Conservation (phyloP, 345 rosid genomes). For the Brassica juncea region DNA sequence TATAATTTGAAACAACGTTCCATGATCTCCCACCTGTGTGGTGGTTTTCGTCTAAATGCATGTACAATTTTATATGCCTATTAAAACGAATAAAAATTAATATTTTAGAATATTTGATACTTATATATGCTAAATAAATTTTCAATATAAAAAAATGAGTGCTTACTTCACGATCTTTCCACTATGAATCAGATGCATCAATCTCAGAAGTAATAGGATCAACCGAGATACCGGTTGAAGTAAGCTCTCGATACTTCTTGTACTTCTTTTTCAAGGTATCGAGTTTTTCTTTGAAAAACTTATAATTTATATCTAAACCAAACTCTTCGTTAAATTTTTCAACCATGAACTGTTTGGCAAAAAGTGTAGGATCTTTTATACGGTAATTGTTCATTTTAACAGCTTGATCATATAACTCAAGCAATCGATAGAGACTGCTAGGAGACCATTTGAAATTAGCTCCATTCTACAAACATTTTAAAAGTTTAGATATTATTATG, state of each 20-base stretch:
- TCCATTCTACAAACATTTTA: not conserved
- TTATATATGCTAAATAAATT: not conserved
- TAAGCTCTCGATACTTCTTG: not conserved
- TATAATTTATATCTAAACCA: not conserved
- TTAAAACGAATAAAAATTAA: not conserved
- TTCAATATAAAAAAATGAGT: not conserved
- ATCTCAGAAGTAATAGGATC: not conserved
- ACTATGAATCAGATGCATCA: not conserved
- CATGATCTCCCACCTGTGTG: not conserved
- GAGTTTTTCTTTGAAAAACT: not conserved
- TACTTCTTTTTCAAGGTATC: not conserved
- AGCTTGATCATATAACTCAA: not conserved
- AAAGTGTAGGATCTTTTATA: not conserved
- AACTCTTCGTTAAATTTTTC: not conserved
- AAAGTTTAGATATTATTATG: not conserved
- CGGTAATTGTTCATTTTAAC: not conserved
- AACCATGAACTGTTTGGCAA: not conserved
- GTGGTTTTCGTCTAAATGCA: not conserved
- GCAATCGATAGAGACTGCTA: not conserved
- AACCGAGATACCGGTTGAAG: not conserved
- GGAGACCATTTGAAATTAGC: not conserved
- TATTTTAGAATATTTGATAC: not conserved
- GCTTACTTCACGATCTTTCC: not conserved
- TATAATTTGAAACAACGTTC: not conserved
- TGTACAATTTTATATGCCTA: not conserved